Evolutionary conservation across 345 rosid species (phyloP).

Genomic region (Ailanthus altissimus): DNA sequence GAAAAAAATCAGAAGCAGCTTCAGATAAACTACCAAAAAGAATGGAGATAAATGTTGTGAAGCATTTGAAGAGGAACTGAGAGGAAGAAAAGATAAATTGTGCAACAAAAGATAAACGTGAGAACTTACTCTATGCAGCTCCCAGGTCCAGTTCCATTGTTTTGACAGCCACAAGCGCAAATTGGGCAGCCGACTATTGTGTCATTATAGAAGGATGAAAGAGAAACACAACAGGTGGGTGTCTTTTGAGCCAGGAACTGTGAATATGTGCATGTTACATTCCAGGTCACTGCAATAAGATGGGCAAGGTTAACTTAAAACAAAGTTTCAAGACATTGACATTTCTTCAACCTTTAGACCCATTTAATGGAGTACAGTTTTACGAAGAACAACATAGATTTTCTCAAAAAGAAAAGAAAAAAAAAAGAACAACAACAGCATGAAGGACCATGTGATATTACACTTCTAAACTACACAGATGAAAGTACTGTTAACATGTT

Average conservation of each 20-base stretch:
- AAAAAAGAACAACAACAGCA: background rate
- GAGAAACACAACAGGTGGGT: conserved; percentile 90
- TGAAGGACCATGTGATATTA: background rate
- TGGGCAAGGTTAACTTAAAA: conserved; percentile 12
- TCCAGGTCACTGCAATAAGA: conserved; percentile 90
- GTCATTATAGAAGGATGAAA: conserved; percentile 82
- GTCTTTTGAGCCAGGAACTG: conserved; percentile 82
- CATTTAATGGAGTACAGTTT: background rate
- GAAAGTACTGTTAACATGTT: background rate
- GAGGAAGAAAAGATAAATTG: background rate
- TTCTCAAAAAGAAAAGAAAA: too few species aligned
- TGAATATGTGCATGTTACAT: conserved; percentile 88
- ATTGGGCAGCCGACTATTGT: conserved; percentile 82
- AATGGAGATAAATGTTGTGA: background rate
- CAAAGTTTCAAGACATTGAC: background rate
- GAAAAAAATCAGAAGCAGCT: conserved; percentile 7
- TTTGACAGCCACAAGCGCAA: conserved; percentile 84
- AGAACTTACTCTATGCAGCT: conserved; percentile 65
- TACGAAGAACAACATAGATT: background rate
- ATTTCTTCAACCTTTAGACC: background rate
- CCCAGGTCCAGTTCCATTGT: conserved; percentile 44
- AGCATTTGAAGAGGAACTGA: background rate
- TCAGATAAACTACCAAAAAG: conserved; percentile 1
- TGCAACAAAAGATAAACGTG: background rate
- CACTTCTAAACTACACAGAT: background rate